Base-by-base conservation (phyloP, 108 stramenopile genomes). In the Parietichytrium sp. region DNA sequence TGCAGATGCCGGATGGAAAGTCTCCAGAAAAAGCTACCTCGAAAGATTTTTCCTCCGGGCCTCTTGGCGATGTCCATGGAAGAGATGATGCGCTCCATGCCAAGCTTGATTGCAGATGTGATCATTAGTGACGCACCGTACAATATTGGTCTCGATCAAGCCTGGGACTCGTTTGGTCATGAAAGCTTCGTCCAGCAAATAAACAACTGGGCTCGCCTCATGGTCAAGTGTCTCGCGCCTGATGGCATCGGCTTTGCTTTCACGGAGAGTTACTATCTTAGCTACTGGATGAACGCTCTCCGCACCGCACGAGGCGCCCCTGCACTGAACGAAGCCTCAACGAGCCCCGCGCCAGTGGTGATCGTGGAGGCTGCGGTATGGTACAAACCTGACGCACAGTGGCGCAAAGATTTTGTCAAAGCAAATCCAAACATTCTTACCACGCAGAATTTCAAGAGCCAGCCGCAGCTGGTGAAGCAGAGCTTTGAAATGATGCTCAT, bases 231-330 rank as follows among this genome's bases (percentile, higher is more conserved):
- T 4, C 29, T 72, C 20, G 30, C 55, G 20, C 55, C 55, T 4
- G 55, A 72, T 4, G 55, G 55, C 13, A 72, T 72, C 38, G 55
- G 55, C 6, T 72, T 72, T 23, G 55, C 55, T 8, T 72, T 72
- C 38, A 52, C 52, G 7, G 52, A 52, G 26, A 27, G 7, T n/a
- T 4, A 30, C 18, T 72, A 72, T 18, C 36, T 38, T 4, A 42
- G 36, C 18, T 72, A 72, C 18, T 72, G 55, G 55, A 72, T 72
- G 30, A 30, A 72, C 42, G 55, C 16, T n/a, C 55, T 72, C 20
- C 30, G 55, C 30, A 72, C 55, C 23, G 55, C 55, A n/a, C 20
- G 55, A 4, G 55, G 55, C 55, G 52, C 52, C 6, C 26, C 52
- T 4, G 26, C 52, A 23, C 52, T 52, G 52, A 23, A 52, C 52